Evolutionary conservation across 2,329 filamentous ascomycete species (phyloP).

Genomic region (Ophiostoma sp.): DNA sequence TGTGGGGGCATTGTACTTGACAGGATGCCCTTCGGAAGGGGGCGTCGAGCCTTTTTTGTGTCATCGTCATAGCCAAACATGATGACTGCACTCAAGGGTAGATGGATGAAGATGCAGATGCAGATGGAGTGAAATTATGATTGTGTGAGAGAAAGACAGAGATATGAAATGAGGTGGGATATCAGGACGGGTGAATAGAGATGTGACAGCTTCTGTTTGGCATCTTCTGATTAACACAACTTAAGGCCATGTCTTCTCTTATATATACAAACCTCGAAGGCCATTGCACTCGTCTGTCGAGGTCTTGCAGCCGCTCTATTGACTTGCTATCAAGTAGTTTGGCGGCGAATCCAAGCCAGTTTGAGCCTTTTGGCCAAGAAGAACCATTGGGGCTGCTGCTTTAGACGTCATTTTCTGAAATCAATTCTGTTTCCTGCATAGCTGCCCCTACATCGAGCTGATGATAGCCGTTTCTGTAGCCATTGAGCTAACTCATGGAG

Average conservation of each 20-base stretch:
- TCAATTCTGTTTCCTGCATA: neutral
- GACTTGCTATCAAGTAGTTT: neutral
- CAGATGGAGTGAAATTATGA: neutral
- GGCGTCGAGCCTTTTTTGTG: neutral
- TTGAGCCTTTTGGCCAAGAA: neutral
- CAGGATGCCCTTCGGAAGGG: neutral
- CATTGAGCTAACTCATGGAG: neutral
- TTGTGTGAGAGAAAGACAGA: neutral
- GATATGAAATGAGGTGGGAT: neutral
- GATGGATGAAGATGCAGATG: neutral
- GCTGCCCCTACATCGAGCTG: neutral
- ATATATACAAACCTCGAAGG: neutral
- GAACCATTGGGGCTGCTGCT: neutral
- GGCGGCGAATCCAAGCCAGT: neutral
- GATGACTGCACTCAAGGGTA: neutral
- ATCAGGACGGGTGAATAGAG: neutral
- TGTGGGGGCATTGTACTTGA: neutral
- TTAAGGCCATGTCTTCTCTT: neutral
- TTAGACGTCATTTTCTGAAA: neutral
- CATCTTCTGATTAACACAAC: neutral
- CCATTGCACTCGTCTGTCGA: neutral
- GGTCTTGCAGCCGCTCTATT: neutral
- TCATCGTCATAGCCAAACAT: conserved; percentile 1
- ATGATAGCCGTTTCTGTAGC: neutral
- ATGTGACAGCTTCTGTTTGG: neutral